These are phyloP conservation scores for Beauveria varroae DNA, from an alignment of 2,329 filamentous ascomycete species.

Conservation along the genomic window DNA sequence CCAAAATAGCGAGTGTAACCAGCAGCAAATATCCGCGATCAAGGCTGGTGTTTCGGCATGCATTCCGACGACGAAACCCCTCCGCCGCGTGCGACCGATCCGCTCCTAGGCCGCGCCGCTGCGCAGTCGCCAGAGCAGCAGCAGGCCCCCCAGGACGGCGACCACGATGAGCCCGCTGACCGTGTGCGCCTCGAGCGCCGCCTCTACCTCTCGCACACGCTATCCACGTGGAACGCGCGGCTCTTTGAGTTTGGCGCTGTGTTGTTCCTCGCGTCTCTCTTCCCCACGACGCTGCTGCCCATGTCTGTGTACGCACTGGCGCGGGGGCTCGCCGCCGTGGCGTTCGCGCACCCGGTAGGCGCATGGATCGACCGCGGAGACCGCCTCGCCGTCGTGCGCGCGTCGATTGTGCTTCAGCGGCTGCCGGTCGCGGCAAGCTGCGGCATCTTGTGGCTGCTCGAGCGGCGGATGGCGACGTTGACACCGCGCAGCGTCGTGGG, in stretches of 20 bases:
- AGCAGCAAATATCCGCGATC: neutral
- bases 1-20: neutral
- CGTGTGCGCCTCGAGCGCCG: slow-evolving; percentile 11
- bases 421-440: slow-evolving; percentile 41
- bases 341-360: slow-evolving; percentile 53
- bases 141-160: neutral
- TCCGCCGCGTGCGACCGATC: neutral
- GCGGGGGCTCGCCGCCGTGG: slow-evolving; percentile 48
- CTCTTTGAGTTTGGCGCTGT: slow-evolving; percentile 58
- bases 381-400: slow-evolving; percentile 41
- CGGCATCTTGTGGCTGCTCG: slow-evolving; percentile 33
- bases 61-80: neutral
- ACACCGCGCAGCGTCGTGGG: neutral
- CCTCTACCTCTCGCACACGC: slow-evolving; percentile 52
- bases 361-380: slow-evolving; percentile 48
- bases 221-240: slow-evolving; percentile 58
- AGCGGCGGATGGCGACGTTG: slow-evolving; percentile 5
- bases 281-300: slow-evolving; percentile 52
- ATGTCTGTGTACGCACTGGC: slow-evolving; percentile 62
- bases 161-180: neutral
- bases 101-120: neutral
- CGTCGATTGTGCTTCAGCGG: slow-evolving; percentile 35
- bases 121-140: neutral
- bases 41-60: neutral
- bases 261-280: slow-evolving; percentile 49